A percentile compares a stretch with the other conserved stretches of the same genome.
These are phyloP conservation scores for Litsea cubeba DNA, from an alignment of 164 flowering plant species.

Conservation along the genomic window DNA sequence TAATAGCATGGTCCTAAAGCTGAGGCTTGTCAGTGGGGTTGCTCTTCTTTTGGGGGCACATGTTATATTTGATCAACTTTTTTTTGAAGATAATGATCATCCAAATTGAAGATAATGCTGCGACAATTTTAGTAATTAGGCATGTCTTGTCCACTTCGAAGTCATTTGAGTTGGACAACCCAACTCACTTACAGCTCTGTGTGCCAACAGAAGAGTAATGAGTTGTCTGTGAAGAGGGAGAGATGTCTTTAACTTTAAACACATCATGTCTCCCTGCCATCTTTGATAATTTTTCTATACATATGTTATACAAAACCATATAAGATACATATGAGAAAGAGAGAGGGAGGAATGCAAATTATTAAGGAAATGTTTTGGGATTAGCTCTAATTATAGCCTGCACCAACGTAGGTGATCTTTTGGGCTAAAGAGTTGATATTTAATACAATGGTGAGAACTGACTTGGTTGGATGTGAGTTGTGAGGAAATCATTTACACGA, in stretches of 20 bases:
- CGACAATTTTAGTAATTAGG: slow-evolving; percentile 9
- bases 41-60: no score
- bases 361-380: not conserved
- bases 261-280: slow-evolving; percentile 13
- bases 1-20: no score
- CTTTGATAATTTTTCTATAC: not conserved
- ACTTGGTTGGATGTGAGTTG: not conserved
- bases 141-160: slow-evolving; percentile 15
- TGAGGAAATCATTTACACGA: no score
- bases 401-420: not conserved
- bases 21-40: no score
- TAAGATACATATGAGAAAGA: not conserved
- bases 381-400: slow-evolving; percentile 2
- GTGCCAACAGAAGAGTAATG: slow-evolving; percentile 12
- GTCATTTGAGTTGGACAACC: slow-evolving; percentile 28
- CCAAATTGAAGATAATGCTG: slow-evolving; percentile 2
- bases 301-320: no score
- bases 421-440: not conserved
- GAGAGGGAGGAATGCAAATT: not conserved
- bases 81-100: not conserved
- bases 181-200: slow-evolving; percentile 19
- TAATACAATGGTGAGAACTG: not conserved
- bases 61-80: no score
- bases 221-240: slow-evolving; percentile 18
- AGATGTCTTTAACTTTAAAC: slow-evolving; percentile 5